phyloP scores from a whole-genome alignment of 2,329 filamentous ascomycete genomes.

The Chrysoporthe deuterocubensis region DNA sequence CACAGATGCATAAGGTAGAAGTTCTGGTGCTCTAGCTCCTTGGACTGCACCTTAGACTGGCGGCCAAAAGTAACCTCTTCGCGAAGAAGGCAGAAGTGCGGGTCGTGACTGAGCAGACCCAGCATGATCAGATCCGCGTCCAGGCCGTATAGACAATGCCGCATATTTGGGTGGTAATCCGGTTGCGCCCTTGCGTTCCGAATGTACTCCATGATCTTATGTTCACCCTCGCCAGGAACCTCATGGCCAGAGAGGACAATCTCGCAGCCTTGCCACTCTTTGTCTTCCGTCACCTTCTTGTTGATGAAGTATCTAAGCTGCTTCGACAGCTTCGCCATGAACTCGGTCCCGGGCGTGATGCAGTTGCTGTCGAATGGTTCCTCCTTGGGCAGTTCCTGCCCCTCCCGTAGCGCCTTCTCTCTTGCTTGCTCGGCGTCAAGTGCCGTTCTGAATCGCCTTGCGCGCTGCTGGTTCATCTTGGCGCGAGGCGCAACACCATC shows the following conservation, averaged over 20 bases:
- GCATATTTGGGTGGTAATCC: slow-evolving; percentile 87
- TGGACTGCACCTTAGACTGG: slow-evolving; percentile 83
- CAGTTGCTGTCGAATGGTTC: slow-evolving; percentile 98
- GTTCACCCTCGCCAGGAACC: slow-evolving; percentile 95
- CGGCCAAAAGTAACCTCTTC: slow-evolving; percentile 98
- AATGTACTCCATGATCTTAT: slow-evolving; percentile 99
- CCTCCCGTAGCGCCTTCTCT: slow-evolving; percentile 89
- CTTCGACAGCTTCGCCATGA: slow-evolving; percentile 94
- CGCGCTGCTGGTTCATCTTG: slow-evolving; percentile 99
- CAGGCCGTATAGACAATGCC: slow-evolving; percentile 95
- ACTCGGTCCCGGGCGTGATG: slow-evolving; percentile 94
- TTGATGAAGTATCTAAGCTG: slow-evolving; percentile 98
- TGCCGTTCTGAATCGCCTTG: slow-evolving; percentile 91
- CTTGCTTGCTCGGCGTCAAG: slow-evolving; percentile 87
- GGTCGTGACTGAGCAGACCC: slow-evolving; percentile 94
- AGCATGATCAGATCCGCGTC: slow-evolving; percentile 99
- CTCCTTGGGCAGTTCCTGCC: slow-evolving; percentile 91
- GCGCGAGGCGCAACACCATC: slow-evolving; percentile 96
- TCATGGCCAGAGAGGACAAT: slow-evolving; percentile 97
- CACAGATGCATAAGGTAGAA: slow-evolving; percentile 97
- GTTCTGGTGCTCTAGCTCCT: slow-evolving; percentile 97
- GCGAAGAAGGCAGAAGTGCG: slow-evolving; percentile 94
- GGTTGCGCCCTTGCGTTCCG: slow-evolving; percentile 95
- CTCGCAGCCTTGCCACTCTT: slow-evolving; percentile 96
- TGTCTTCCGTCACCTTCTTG: slow-evolving; percentile 97